A percentile compares a stretch with the other conserved stretches of the same genome.
phyloP scores from a whole-genome alignment of 116 monocot genomes.

The Dioscorea cayenensis region DNA sequence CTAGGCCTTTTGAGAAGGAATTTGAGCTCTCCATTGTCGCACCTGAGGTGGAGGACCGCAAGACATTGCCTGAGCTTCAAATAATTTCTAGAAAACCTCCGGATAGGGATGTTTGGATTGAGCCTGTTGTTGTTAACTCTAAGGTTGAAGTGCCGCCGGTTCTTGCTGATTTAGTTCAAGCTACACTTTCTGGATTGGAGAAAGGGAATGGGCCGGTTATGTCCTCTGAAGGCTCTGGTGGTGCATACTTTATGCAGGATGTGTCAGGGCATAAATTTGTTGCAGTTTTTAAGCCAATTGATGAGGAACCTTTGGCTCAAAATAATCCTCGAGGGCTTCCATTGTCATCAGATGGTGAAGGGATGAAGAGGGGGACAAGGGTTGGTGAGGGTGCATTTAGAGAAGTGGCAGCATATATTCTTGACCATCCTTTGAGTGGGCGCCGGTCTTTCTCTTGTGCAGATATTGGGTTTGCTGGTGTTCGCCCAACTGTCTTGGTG shows the following conservation, averaged over 20 bases:
- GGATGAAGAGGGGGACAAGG: slow-evolving; percentile 78
- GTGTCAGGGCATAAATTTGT: slow-evolving; percentile 43
- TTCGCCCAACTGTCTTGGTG: slow-evolving; percentile 70
- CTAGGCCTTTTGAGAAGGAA: slow-evolving; percentile 39
- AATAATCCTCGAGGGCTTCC: slow-evolving; percentile 84
- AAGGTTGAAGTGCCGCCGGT: slow-evolving; percentile 36
- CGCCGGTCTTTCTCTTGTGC: slow-evolving; percentile 21
- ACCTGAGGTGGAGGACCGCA: slow-evolving; percentile 2
- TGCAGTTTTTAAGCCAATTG: slow-evolving; percentile 81
- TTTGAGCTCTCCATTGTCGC: slow-evolving; percentile 41
- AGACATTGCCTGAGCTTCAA: background rate
- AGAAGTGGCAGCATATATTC: slow-evolving; percentile 90
- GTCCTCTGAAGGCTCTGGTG: slow-evolving; percentile 79
- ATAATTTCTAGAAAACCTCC: slow-evolving; percentile 2
- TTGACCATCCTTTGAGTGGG: slow-evolving; percentile 62
- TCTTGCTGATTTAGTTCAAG: slow-evolving; percentile 33
- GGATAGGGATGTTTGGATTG: slow-evolving; percentile 22
- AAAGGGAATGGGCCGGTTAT: slow-evolving; percentile 55
- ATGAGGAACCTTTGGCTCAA: slow-evolving; percentile 83
- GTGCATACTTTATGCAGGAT: slow-evolving; percentile 79
- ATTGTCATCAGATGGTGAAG: slow-evolving; percentile 64
- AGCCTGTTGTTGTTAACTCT: slow-evolving; percentile 57
- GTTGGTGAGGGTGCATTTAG: slow-evolving; percentile 81
- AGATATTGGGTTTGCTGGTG: slow-evolving; percentile 72
- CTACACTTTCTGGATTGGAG: slow-evolving; percentile 51